phyloP scores from a whole-genome alignment of 2,329 filamentous ascomycete genomes.

The Colletotrichum sp. region DNA sequence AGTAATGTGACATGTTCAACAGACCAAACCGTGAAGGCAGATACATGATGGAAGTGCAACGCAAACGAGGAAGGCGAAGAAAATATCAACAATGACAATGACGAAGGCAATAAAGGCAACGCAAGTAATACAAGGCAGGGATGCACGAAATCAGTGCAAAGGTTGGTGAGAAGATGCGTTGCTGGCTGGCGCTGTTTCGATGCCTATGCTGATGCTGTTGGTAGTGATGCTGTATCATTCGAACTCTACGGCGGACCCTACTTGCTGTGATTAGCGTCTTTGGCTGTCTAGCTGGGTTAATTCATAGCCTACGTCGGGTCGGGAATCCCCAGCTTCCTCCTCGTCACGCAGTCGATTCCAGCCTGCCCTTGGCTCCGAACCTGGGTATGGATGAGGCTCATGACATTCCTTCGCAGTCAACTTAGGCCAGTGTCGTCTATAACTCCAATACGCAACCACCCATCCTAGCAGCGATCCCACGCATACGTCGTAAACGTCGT shows the following conservation, averaged over 20 bases:
- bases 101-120: neutral
- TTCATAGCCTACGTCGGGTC: constrained; percentile 43
- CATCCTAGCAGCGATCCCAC: constrained; percentile 66
- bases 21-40: neutral
- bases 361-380: constrained; percentile 33
- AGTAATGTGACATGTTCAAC: neutral
- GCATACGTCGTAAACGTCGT: constrained; percentile 74
- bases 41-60: neutral
- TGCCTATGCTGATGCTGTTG: neutral
- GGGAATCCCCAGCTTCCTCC: constrained; percentile 47
- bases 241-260: constrained; percentile 10
- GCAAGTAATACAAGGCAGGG: neutral
- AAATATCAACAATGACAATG: neutral
- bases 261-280: constrained; percentile 16
- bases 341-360: constrained; percentile 58
- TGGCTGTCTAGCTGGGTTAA: constrained; percentile 29
- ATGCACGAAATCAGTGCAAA: neutral
- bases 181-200: neutral
- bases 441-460: constrained; percentile 68
- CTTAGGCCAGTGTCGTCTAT: constrained; percentile 66
- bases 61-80: neutral
- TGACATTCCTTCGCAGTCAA: constrained; percentile 58
- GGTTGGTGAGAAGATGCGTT: neutral
- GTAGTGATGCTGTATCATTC: neutral
- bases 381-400: constrained; percentile 60